These are phyloP conservation scores for Rhododendron ovatum DNA, from an alignment of 148 eudicot genomes.

Conservation along the genomic window DNA sequence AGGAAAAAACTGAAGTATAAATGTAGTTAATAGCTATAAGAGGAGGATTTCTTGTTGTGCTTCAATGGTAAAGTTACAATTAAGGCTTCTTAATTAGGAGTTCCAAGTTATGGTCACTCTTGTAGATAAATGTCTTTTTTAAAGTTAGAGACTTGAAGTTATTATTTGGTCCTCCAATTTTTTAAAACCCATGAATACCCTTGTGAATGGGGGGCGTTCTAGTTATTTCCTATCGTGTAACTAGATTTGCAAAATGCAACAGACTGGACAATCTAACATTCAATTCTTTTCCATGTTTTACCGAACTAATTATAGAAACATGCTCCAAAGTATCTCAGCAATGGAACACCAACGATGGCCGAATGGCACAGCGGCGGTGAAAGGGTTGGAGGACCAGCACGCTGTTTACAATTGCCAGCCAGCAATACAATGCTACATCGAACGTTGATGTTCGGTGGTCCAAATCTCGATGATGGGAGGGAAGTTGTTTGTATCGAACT, in stretches of 20 bases:
- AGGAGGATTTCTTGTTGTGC: constrained; percentile 1
- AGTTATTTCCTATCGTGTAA: background rate
- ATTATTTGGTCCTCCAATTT: background rate
- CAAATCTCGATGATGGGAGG: background rate
- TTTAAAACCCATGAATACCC: background rate
- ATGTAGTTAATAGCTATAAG: constrained; percentile 2
- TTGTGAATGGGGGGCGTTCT: background rate
- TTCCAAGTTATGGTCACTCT: background rate
- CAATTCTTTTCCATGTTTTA: background rate
- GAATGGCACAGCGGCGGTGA: background rate
- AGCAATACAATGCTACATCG: background rate
- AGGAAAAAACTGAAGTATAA: background rate
- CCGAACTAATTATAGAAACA: background rate
- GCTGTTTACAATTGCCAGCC: background rate
- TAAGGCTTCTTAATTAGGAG: background rate
- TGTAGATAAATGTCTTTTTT: background rate
- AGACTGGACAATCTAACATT: background rate
- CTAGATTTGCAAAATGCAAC: background rate
- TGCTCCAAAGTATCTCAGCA: background rate
- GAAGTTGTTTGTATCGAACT: background rate
- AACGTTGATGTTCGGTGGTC: background rate
- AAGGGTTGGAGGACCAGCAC: background rate
- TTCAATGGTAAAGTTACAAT: constrained; percentile 7
- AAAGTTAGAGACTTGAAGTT: background rate
- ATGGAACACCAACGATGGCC: background rate